phyloP scores from a whole-genome alignment of 129 eudicot genomes.

The Flaveria trinervia region DNA sequence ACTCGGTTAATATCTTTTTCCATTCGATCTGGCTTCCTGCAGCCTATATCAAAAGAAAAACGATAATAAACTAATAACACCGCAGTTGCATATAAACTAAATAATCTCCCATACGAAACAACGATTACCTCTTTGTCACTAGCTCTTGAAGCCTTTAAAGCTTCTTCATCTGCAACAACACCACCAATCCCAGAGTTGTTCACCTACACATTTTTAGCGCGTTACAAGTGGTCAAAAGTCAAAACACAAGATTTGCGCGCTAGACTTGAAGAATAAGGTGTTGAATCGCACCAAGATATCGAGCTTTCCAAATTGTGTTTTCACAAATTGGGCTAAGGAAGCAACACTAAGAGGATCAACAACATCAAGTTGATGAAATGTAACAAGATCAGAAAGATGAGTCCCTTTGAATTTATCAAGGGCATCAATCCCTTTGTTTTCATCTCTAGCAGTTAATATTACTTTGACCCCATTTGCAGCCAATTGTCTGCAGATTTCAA shows the following conservation, averaged over 20 bases:
- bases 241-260: not conserved
- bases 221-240: not conserved
- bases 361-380: slow-evolving; percentile 69
- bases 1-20: slow-evolving; percentile 32
- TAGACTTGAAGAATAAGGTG: not conserved
- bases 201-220: slow-evolving; percentile 34
- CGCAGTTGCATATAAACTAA: too few relatives aligned
- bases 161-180: slow-evolving; percentile 36
- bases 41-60: slow-evolving; percentile 10
- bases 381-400: slow-evolving; percentile 45
- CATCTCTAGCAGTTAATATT: slow-evolving; percentile 69
- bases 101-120: not conserved
- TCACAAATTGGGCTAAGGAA: slow-evolving; percentile 56
- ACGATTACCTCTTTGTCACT: slow-evolving; percentile 12
- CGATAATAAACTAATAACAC: not conserved
- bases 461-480: slow-evolving; percentile 64
- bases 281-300: slow-evolving; percentile 60
- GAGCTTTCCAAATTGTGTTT: slow-evolving; percentile 58
- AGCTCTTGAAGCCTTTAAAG: slow-evolving; percentile 28
- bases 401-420: slow-evolving; percentile 39
- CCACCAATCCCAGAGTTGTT: slow-evolving; percentile 67
- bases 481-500: slow-evolving; percentile 57
- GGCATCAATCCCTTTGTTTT: slow-evolving; percentile 55
- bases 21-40: slow-evolving; percentile 10
- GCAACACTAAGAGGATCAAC: slow-evolving; percentile 50